A percentile compares a stretch with the other conserved stretches of the same genome.
These are phyloP conservation scores for Scutellospora calospora DNA, from an alignment of 371 early-diverging fungal species.

Conservation along the genomic window DNA sequence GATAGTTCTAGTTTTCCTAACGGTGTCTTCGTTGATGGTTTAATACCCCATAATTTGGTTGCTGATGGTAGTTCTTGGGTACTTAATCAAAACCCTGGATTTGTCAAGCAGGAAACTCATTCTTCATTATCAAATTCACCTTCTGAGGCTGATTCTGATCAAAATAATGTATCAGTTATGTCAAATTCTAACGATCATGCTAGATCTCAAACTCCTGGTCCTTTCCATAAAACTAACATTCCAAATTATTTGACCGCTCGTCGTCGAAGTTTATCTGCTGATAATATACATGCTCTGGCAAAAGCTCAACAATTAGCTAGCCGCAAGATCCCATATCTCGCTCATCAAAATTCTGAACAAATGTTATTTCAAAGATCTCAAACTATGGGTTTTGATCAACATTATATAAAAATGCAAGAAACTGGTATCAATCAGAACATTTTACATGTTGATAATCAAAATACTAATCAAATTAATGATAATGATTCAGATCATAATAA, in stretches of 20 bases:
- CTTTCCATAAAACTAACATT: slow-evolving; percentile 5
- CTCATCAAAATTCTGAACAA: slow-evolving; percentile 19
- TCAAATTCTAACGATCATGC: slow-evolving; percentile 12
- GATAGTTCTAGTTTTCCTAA: background rate
- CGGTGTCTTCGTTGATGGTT: slow-evolving; percentile 15
- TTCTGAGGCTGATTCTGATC: background rate
- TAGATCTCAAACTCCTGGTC: slow-evolving; percentile 40
- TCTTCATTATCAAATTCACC: slow-evolving; percentile 10
- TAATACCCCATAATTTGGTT: slow-evolving; percentile 15
- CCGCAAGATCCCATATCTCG: background rate
- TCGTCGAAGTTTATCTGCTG: slow-evolving; percentile 42
- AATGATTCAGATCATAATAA: slow-evolving; percentile 10
- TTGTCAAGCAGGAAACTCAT: background rate
- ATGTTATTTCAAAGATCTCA: background rate
- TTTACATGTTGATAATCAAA: slow-evolving; percentile 16
- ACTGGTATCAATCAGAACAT: background rate
- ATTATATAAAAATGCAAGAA: background rate
- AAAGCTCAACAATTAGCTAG: slow-evolving; percentile 22
- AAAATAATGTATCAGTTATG: background rate
- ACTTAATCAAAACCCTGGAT: background rate
- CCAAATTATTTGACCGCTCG: slow-evolving; percentile 41
- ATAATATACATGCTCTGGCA: slow-evolving; percentile 43
- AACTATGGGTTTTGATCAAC: slow-evolving; percentile 14
- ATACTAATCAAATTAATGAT: background rate
- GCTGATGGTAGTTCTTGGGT: background rate